Evolutionary conservation across 345 rosid species (phyloP).

Genomic region (Eucalyptus erythrocorys): DNA sequence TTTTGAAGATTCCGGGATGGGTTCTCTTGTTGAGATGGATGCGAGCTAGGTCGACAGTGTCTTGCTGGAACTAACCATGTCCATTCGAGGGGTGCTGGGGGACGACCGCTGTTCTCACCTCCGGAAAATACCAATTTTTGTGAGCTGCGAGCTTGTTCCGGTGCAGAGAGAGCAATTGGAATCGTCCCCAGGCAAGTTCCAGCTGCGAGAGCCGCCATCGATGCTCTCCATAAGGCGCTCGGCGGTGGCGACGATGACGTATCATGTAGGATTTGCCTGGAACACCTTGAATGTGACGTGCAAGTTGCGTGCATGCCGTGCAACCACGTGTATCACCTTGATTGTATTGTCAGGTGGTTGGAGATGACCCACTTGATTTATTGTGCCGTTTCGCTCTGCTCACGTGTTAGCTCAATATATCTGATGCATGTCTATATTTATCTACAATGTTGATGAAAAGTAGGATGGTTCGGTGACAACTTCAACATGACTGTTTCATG

Average conservation of each 20-base stretch:
- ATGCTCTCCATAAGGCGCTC: not conserved
- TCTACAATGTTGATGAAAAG: no score
- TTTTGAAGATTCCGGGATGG: not conserved
- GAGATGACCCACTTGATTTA: not conserved
- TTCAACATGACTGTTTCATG: no score
- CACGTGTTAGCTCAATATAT: not conserved
- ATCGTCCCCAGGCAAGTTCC: not conserved
- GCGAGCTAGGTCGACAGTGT: not conserved
- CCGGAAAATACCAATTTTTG: not conserved
- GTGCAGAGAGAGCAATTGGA: not conserved
- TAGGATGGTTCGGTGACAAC: not conserved
- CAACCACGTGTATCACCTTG: not conserved
- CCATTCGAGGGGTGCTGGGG: not conserved
- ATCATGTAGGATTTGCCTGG: not conserved
- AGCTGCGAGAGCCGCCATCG: not conserved
- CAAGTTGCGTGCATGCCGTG: not conserved
- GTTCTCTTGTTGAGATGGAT: not conserved
- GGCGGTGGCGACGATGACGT: not conserved
- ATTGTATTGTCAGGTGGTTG: not conserved
- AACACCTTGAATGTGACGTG: not conserved
- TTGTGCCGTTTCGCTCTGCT: not conserved
- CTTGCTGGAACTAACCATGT: not conserved
- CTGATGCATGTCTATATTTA: not conserved
- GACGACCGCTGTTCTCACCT: not conserved
- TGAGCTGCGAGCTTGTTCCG: not conserved